A percentile compares a stretch with the other conserved stretches of the same genome.
These are phyloP conservation scores for Madurella fahalii DNA, from an alignment of 2,329 filamentous ascomycete species.

Conservation along the genomic window DNA sequence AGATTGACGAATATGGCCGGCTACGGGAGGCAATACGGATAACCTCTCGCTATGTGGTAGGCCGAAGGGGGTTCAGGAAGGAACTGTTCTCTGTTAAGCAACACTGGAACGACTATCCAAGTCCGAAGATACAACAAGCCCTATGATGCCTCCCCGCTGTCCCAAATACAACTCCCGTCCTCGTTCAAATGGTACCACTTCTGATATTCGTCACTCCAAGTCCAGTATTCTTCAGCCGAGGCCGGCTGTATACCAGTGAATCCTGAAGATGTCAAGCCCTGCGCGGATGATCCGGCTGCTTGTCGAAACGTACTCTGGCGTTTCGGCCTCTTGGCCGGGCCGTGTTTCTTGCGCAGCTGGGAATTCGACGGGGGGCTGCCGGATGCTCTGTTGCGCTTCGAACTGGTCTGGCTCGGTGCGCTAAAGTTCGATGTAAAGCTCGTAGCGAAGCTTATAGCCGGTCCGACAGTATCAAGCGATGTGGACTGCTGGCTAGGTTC, in stretches of 20 bases:
- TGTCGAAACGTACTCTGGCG: slow-evolving; percentile 8
- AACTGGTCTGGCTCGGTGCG: slow-evolving; percentile 11
- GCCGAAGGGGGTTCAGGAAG: too few relatives aligned
- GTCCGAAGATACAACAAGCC: too few relatives aligned
- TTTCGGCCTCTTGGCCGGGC: slow-evolving; percentile 12
- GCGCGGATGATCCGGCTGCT: slow-evolving; percentile 10
- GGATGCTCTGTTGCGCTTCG: slow-evolving; percentile 18
- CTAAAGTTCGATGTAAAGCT: slow-evolving; percentile 18
- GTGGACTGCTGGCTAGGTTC: slow-evolving; percentile 14
- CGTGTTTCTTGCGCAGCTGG: slow-evolving; percentile 12
- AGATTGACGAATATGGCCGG: too few relatives aligned
- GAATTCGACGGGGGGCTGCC: slow-evolving; percentile 15
- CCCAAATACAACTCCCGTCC: not conserved
- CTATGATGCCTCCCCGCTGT: not conserved
- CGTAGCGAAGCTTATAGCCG: slow-evolving; percentile 17
- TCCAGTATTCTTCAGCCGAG: slow-evolving; percentile 6
- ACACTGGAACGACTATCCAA: too few relatives aligned
- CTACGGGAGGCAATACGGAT: too few relatives aligned
- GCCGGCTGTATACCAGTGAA: slow-evolving; percentile 3
- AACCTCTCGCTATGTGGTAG: too few relatives aligned
- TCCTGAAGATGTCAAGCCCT: slow-evolving; percentile 11
- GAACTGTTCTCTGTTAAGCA: too few relatives aligned
- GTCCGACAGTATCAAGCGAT: slow-evolving; percentile 16
- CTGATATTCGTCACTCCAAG: slow-evolving; percentile 4
- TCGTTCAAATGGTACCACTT: slow-evolving; percentile 7